These are phyloP conservation scores for Aspergillus puulaauensis DNA, from an alignment of 2,329 filamentous ascomycete genomes.

Conservation along the genomic window DNA sequence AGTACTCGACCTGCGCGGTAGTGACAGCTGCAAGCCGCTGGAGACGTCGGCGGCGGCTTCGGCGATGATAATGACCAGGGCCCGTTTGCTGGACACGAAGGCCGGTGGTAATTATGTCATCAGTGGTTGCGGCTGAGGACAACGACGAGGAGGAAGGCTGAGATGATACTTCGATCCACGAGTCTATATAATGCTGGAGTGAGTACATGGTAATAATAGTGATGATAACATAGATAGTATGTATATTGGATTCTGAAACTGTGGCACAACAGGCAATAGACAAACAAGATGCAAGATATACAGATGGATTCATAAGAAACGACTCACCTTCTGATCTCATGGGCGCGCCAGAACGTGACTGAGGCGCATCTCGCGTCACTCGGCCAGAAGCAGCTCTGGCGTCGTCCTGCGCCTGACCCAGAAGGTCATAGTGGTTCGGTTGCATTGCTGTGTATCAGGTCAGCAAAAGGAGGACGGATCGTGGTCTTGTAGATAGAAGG, in stretches of 20 bases:
- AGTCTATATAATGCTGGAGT: constrained; percentile 64
- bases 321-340: constrained; percentile 46
- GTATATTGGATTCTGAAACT: constrained; percentile 18
- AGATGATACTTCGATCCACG: constrained; percentile 92
- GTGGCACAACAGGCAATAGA: constrained; percentile 6
- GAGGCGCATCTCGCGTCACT: constrained; percentile 35
- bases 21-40: constrained; percentile 36
- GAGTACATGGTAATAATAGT: constrained; percentile 38
- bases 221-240: constrained; percentile 7
- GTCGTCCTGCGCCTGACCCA: constrained; percentile 36
- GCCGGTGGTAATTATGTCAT: constrained; percentile 89
- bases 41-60: constrained; percentile 54
- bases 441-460: constrained; percentile 32
- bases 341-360: constrained; percentile 33
- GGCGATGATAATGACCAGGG: constrained; percentile 52
- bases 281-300: constrained; percentile 13
- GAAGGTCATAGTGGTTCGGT: constrained; percentile 39
- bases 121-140: constrained; percentile 68
- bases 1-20: constrained; percentile 41
- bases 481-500: not conserved
- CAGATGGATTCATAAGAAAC: not conserved
- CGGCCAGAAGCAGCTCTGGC: constrained; percentile 28
- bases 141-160: constrained; percentile 91
- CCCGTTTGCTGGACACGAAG: constrained; percentile 69
- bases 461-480: constrained; percentile 1